Conservation (phyloP, 371 early-diverging fungal genomes). For the Mucor sp. region DNA sequence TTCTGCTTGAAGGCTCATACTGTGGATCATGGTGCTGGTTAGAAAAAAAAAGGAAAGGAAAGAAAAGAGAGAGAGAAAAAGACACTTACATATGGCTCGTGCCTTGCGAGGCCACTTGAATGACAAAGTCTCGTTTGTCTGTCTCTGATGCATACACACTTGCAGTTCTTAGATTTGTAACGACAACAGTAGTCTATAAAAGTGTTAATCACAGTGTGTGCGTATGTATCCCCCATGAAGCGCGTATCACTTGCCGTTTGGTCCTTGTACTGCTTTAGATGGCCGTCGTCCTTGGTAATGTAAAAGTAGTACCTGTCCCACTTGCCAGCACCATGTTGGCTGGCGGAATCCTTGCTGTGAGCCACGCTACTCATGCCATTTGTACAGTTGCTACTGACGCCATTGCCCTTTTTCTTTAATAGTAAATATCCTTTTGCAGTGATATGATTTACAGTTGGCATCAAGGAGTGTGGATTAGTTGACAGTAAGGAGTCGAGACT, state of each 20-base stretch:
- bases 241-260: conserved; percentile 17
- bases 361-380: conserved; percentile 2
- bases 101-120: conserved; percentile 14
- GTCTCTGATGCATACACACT: conserved; percentile 23
- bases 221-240: background rate
- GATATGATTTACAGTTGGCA: conserved; percentile 9
- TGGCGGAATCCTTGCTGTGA: background rate
- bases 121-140: conserved; percentile 34
- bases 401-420: conserved; percentile 12
- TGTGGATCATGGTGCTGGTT: background rate
- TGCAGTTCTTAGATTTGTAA: conserved; percentile 19
- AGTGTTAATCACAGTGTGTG: background rate
- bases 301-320: conserved; percentile 35
- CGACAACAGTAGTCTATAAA: conserved; percentile 14
- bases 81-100: conserved; percentile 12
- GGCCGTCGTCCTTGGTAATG: conserved; percentile 29
- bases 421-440: conserved; percentile 25
- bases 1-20: conserved; percentile 31
- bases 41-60: background rate
- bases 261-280: conserved; percentile 30
- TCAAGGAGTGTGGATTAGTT: conserved; percentile 6
- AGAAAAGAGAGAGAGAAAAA: background rate
- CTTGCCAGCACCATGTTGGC: conserved; percentile 15
- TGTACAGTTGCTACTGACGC: conserved; percentile 8
- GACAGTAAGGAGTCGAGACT: conserved; percentile 27